Base-by-base conservation (phyloP, 78 protist species). In the Monocercomonoides exilis region DNA sequence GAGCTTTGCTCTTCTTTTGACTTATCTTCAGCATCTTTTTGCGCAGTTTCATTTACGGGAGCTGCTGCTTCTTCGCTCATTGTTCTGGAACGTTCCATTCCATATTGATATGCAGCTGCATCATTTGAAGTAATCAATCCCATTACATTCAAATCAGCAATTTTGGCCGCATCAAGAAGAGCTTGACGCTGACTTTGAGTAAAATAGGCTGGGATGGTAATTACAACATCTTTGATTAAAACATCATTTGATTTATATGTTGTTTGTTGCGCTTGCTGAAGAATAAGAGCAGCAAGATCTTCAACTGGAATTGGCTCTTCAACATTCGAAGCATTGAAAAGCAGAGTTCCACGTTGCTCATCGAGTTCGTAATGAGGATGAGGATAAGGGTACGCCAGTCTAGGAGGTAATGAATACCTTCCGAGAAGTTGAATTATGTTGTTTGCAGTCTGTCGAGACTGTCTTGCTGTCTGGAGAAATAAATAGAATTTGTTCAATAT, bases 141-240 rank as follows among this genome's bases (percentile, higher is more conserved):
- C 44, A 84, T 4, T 5, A 84, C 86, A 21, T 84, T 84, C 77
- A 84, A 34, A 5, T 84, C 38, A 45, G 86, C 86, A 5, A 84
- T n/a, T 21, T 84, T 84, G 38, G 86, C 86, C 4, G 86, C 86
- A 45, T 84, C 86, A 5, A 84, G 77, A 29, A 84, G 32, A 77
- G 86, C 54, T 32, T 29, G 54, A 33, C 86, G 54, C 77, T 84
- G 85, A 21, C 38, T n/a, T 4, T 84, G 86, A 4, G 85, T 46
- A 34, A n/a, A 84, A 4, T 32, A n/a, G 86, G 85, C 4, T 4
- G 86, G 86, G 21, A 84, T 77, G 11, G 84, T 80, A 80, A 80
- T 80, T 11, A 80, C 86, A n/a, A 29, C 6, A 34, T 5, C 44
- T 46, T 5, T 5, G 33, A 84, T 6, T 41, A 6, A 32, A 33